A percentile compares a stretch with the other conserved stretches of the same genome.
Evolutionary conservation across 345 rosid genomes (phyloP).

Genomic region (Syzygium aqueum): DNA sequence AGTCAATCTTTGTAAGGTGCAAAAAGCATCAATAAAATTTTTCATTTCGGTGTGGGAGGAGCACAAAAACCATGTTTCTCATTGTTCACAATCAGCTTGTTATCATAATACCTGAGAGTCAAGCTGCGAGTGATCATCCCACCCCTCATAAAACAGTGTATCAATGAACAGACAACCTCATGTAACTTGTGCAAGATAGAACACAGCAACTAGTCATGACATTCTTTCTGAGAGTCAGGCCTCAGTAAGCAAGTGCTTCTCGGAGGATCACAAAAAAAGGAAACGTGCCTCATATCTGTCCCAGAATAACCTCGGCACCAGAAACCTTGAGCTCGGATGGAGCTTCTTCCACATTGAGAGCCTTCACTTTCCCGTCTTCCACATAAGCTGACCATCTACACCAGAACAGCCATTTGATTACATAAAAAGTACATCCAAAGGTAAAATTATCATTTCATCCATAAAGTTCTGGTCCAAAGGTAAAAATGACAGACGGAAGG

Average conservation of each 20-base stretch:
- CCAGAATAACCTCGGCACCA: slow-evolving; percentile 67
- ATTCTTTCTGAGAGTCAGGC: not conserved
- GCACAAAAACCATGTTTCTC: not conserved
- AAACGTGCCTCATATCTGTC: slow-evolving; percentile 38
- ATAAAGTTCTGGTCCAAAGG: not conserved
- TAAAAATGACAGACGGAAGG: not conserved
- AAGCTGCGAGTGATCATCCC: not conserved
- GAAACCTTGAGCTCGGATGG: slow-evolving; percentile 89
- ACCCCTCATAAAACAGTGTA: not conserved
- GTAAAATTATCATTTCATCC: not conserved
- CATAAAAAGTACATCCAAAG: not conserved
- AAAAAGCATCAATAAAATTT: not conserved
- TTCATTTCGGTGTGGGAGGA: not conserved
- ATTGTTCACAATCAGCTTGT: not conserved
- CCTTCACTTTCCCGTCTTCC: slow-evolving; percentile 76
- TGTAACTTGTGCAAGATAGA: not conserved
- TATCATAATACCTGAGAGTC: not conserved
- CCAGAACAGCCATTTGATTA: not conserved
- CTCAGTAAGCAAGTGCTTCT: not conserved
- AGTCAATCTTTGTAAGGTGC: not conserved
- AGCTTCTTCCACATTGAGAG: slow-evolving; percentile 70
- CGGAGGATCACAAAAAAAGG: not conserved
- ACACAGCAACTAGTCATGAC: not conserved
- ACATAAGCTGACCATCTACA: slow-evolving; percentile 87
- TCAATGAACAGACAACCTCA: not conserved